Evolutionary conservation across 257 asterid genomes (phyloP).

Genomic region (Fraxinus pennsylvanica): DNA sequence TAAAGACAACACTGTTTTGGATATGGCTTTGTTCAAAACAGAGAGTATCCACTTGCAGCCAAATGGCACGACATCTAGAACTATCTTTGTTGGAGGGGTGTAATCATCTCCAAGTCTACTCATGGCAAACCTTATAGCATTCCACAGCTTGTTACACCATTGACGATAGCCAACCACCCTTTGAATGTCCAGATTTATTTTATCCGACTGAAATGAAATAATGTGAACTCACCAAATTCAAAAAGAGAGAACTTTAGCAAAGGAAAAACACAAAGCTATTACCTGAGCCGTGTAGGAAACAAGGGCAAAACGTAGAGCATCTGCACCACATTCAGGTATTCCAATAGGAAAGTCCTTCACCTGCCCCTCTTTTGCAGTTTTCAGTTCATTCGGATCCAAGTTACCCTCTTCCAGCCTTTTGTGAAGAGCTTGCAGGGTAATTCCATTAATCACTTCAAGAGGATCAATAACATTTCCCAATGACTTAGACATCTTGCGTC

Average conservation of each 20-base stretch:
- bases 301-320: slow-evolving; percentile 95
- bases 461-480: slow-evolving; percentile 95
- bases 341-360: slow-evolving; percentile 85
- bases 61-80: slow-evolving; percentile 65
- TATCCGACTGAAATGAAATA: slow-evolving; percentile 71
- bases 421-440: slow-evolving; percentile 71
- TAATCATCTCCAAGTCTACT: slow-evolving; percentile 89
- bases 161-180: slow-evolving; percentile 96
- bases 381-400: slow-evolving; percentile 77
- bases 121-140: slow-evolving; percentile 95
- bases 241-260: slow-evolving; percentile 11
- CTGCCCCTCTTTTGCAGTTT: slow-evolving; percentile 89
- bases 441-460: slow-evolving; percentile 81
- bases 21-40: slow-evolving; percentile 81
- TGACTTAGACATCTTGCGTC: slow-evolving; percentile 99
- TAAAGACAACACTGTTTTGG: slow-evolving; percentile 59
- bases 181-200: slow-evolving; percentile 85
- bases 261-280: slow-evolving; percentile 6
- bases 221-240: slow-evolving; percentile 8
- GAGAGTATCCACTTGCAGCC: slow-evolving; percentile 97
- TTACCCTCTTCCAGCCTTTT: slow-evolving; percentile 89
- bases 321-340: slow-evolving; percentile 93
- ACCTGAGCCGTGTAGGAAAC: slow-evolving; percentile 97
- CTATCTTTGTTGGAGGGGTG: slow-evolving; percentile 64
- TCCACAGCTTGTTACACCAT: slow-evolving; percentile 98